Evolutionary conservation across 192 early-diverging fungal genomes (phyloP).

Genomic region (Linderina pennispora): DNA sequence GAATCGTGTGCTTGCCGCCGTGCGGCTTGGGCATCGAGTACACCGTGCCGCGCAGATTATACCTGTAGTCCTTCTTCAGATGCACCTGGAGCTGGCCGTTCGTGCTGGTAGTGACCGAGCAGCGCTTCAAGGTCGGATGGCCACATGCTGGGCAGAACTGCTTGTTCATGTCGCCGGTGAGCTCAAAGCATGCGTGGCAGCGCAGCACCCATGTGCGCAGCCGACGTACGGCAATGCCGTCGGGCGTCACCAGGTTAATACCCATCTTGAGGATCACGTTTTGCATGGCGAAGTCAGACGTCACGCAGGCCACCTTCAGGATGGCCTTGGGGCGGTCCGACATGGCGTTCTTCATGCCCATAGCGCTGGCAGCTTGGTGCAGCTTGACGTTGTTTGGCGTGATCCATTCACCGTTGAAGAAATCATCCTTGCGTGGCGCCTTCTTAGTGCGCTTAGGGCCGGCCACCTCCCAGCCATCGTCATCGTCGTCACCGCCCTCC

Average conservation of each 20-base stretch:
- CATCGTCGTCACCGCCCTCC: slow-evolving; percentile 14
- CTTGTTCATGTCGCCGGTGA: slow-evolving; percentile 79
- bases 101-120: slow-evolving; percentile 70
- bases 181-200: slow-evolving; percentile 89
- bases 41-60: slow-evolving; percentile 83
- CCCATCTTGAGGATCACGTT: slow-evolving; percentile 94
- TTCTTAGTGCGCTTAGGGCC: slow-evolving; percentile 21
- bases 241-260: slow-evolving; percentile 73
- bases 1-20: slow-evolving; percentile 64
- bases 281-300: slow-evolving; percentile 94
- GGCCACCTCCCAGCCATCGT: slow-evolving; percentile 49
- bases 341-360: slow-evolving; percentile 40
- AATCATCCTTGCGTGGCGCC: slow-evolving; percentile 41
- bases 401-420: slow-evolving; percentile 82
- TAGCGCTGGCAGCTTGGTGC: slow-evolving; percentile 54
- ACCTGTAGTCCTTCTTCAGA: slow-evolving; percentile 86
- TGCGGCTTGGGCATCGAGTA: slow-evolving; percentile 80
- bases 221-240: slow-evolving; percentile 70
- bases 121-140: slow-evolving; percentile 77
- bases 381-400: slow-evolving; percentile 81
- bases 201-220: slow-evolving; percentile 87
- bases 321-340: slow-evolving; percentile 17
- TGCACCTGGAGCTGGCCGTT: slow-evolving; percentile 76
- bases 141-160: slow-evolving; percentile 94
- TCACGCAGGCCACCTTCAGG: slow-evolving; percentile 82